Evolutionary conservation across 352 stramenopile genomes (phyloP).

Genomic region (Peronosclerospora sorghi): DNA sequence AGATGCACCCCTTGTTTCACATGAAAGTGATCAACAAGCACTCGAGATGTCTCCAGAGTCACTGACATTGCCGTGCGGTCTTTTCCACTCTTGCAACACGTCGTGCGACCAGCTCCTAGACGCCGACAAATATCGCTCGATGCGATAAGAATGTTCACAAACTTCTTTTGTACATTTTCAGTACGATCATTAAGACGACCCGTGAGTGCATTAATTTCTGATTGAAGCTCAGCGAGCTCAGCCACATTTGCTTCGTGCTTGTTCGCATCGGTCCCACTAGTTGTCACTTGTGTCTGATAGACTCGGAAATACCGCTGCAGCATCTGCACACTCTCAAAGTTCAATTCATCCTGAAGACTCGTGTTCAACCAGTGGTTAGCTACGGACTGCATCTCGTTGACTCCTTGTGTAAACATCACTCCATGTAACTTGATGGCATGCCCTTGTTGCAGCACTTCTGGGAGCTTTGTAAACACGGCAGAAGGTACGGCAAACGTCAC

Average conservation of each 20-base stretch:
- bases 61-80: conserved; percentile 96
- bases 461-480: conserved; percentile 43
- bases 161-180: conserved; percentile 73
- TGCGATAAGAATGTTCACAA: conserved; percentile 79
- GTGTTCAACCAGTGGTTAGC: conserved; percentile 81
- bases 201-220: conserved; percentile 44
- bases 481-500: conserved; percentile 57
- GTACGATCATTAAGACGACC: conserved; percentile 50
- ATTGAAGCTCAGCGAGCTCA: conserved; percentile 39
- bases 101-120: conserved; percentile 85
- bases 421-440: conserved; percentile 65
- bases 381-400: conserved; percentile 91
- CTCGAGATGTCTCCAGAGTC: conserved; percentile 89
- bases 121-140: conserved; percentile 84
- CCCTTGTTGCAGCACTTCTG: conserved; percentile 47
- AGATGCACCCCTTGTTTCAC: conserved; percentile 80
- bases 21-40: conserved; percentile 84
- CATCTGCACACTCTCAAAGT: conserved; percentile 60
- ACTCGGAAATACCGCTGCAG: conserved; percentile 65
- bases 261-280: conserved; percentile 11
- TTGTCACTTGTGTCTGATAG: conserved; percentile 56
- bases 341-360: conserved; percentile 79
- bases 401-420: conserved; percentile 85
- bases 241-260: conserved; percentile 17
- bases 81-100: conserved; percentile 97